Evolutionary conservation across 2,329 filamentous ascomycete species (phyloP).

Genomic region (Shiraia sp.): DNA sequence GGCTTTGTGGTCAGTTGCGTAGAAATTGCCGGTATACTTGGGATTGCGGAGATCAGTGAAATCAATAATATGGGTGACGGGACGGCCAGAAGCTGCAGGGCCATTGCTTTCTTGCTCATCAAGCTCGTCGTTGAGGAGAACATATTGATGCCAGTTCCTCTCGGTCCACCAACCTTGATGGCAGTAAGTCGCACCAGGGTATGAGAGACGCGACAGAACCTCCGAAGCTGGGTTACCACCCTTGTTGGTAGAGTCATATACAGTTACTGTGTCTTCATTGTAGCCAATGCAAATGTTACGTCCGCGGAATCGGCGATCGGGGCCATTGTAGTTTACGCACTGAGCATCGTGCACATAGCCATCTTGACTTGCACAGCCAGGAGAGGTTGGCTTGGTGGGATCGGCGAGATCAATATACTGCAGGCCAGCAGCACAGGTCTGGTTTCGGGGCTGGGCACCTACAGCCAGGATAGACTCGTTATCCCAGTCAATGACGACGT

Average conservation of each 20-base stretch:
- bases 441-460: slow-evolving; percentile 37
- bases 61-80: slow-evolving; percentile 42
- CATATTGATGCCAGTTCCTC: slow-evolving; percentile 37
- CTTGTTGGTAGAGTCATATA: slow-evolving; percentile 58
- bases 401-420: slow-evolving; percentile 63
- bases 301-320: slow-evolving; percentile 53
- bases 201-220: slow-evolving; percentile 59
- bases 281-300: slow-evolving; percentile 61
- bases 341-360: slow-evolving; percentile 66
- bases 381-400: slow-evolving; percentile 55
- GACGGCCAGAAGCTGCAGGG: slow-evolving; percentile 34
- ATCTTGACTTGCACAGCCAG: slow-evolving; percentile 57
- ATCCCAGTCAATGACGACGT: slow-evolving; percentile 42
- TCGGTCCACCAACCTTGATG: slow-evolving; percentile 62
- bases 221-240: slow-evolving; percentile 58
- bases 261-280: slow-evolving; percentile 57
- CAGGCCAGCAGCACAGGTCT: slow-evolving; percentile 55
- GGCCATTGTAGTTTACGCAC: slow-evolving; percentile 59
- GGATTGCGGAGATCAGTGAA: slow-evolving; percentile 38
- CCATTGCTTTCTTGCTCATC: slow-evolving; percentile 35
- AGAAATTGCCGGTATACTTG: slow-evolving; percentile 47
- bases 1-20: slow-evolving; percentile 40
- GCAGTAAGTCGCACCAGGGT: slow-evolving; percentile 59
- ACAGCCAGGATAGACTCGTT: slow-evolving; percentile 41
- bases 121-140: slow-evolving; percentile 40